Percentiles rank a stretch among this genome's conserved stretches.
phyloP scores from a whole-genome alignment of 148 eudicot genomes.

The Fagopyrum esculentum region DNA sequence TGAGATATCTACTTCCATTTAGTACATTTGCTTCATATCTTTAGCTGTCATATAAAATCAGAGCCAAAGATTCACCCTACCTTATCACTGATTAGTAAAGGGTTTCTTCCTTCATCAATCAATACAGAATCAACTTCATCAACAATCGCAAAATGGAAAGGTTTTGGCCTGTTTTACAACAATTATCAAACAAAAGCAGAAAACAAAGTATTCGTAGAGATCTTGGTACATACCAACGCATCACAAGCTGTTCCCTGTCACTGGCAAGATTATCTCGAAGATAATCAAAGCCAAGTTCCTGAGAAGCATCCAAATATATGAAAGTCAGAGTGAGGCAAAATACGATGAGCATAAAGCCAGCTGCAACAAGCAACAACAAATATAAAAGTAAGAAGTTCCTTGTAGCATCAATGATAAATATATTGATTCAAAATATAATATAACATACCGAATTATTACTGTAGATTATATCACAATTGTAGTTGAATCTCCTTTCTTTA shows the following conservation, averaged over 20 bases:
- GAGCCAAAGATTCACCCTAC: conserved; percentile 25
- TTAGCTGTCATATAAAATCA: not conserved
- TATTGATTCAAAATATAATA: not conserved
- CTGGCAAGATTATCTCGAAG: conserved; percentile 92
- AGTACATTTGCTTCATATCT: not conserved
- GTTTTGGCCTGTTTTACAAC: conserved; percentile 73
- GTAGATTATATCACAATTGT: conserved; percentile 86
- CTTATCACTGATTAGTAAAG: conserved; percentile 89
- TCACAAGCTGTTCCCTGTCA: conserved; percentile 64
- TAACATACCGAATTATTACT: conserved; percentile 84
- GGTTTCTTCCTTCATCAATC: conserved; percentile 96
- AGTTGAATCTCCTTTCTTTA: conserved; percentile 69
- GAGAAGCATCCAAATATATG: conserved; percentile 15
- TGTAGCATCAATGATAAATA: not conserved
- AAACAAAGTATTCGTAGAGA: not conserved
- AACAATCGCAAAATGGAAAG: conserved; percentile 96
- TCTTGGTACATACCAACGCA: conserved; percentile 69
- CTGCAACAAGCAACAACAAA: not conserved
- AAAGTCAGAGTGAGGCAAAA: conserved; percentile 6
- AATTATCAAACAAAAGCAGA: conserved; percentile 9
- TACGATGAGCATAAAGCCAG: not conserved
- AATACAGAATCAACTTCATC: conserved; percentile 99
- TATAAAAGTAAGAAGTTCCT: not conserved
- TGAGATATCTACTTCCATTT: not conserved
- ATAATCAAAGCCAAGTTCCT: conserved; percentile 99